These are phyloP conservation scores for Fonsecaea nubica DNA, from an alignment of 2,329 filamentous ascomycete genomes.

Conservation along the genomic window DNA sequence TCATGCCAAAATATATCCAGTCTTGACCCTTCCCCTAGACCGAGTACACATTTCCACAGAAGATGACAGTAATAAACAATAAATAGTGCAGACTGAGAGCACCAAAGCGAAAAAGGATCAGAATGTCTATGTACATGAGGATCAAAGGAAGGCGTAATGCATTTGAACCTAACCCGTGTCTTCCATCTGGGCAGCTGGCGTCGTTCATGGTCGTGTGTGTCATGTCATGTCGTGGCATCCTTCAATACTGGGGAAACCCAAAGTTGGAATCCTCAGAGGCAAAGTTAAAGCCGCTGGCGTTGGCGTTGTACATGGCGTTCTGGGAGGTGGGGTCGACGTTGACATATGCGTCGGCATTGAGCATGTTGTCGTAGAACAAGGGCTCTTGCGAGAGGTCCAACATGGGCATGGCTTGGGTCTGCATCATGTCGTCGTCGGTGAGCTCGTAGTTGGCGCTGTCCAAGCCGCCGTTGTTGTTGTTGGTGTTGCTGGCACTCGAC, in stretches of 20 bases:
- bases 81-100: background rate
- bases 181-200: slow-evolving; percentile 5
- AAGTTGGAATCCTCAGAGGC: background rate
- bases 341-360: slow-evolving; percentile 12
- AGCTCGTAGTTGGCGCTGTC: slow-evolving; percentile 11
- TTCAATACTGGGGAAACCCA: slow-evolving; percentile 9
- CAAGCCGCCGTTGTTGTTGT: slow-evolving; percentile 10
- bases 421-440: slow-evolving; percentile 5
- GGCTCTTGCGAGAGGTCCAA: slow-evolving; percentile 18
- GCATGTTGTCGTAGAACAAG: slow-evolving; percentile 21
- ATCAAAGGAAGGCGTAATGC: background rate
- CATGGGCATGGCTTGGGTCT: slow-evolving; percentile 9
- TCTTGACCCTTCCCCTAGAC: background rate
- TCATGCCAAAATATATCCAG: background rate
- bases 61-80: background rate
- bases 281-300: background rate
- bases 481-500: slow-evolving; percentile 15
- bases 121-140: slow-evolving; percentile 1
- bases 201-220: slow-evolving; percentile 15
- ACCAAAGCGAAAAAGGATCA: background rate
- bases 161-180: background rate
- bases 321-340: slow-evolving; percentile 6
- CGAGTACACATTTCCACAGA: background rate
- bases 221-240: slow-evolving; percentile 6
- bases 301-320: slow-evolving; percentile 15